Conservation (phyloP, 2,329 filamentous ascomycete species). For the Stemphylium vesicarium region DNA sequence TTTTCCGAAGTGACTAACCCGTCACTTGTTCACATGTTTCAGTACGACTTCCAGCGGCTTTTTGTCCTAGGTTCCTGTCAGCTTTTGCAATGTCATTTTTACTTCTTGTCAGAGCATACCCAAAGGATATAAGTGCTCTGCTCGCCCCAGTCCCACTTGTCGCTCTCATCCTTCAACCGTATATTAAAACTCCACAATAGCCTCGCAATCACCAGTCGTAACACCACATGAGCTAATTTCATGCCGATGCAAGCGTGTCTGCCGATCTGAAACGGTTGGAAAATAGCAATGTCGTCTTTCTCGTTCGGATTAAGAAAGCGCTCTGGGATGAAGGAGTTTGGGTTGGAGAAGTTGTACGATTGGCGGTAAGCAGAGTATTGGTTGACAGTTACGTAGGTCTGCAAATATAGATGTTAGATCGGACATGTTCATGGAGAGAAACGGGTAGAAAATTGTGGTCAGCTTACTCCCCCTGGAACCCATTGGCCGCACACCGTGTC, state of each 20-base stretch:
- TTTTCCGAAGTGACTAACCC: too few relatives aligned
- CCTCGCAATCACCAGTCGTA: slow-evolving; percentile 49
- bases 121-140: slow-evolving; percentile 34
- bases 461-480: slow-evolving; percentile 31
- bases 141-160: slow-evolving; percentile 30
- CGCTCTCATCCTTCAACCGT: slow-evolving; percentile 8
- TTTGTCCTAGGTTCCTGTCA: slow-evolving; percentile 2
- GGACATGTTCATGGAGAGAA: background rate
- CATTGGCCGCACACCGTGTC: slow-evolving; percentile 29
- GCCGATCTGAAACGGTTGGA: slow-evolving; percentile 38
- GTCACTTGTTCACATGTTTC: background rate
- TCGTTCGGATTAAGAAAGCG: slow-evolving; percentile 33
- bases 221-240: slow-evolving; percentile 40
- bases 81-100: background rate
- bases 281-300: slow-evolving; percentile 29
- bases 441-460: background rate
- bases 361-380: slow-evolving; percentile 37
- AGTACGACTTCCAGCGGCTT: slow-evolving; percentile 4
- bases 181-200: slow-evolving; percentile 51
- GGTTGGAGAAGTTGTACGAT: slow-evolving; percentile 33
- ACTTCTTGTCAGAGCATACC: slow-evolving; percentile 6
- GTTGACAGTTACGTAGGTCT: slow-evolving; percentile 41
- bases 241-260: slow-evolving; percentile 37
- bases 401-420: background rate
- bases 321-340: slow-evolving; percentile 44